Base-by-base conservation (phyloP, 2,329 filamentous ascomycete species). In the Cytospora leucostoma region DNA sequence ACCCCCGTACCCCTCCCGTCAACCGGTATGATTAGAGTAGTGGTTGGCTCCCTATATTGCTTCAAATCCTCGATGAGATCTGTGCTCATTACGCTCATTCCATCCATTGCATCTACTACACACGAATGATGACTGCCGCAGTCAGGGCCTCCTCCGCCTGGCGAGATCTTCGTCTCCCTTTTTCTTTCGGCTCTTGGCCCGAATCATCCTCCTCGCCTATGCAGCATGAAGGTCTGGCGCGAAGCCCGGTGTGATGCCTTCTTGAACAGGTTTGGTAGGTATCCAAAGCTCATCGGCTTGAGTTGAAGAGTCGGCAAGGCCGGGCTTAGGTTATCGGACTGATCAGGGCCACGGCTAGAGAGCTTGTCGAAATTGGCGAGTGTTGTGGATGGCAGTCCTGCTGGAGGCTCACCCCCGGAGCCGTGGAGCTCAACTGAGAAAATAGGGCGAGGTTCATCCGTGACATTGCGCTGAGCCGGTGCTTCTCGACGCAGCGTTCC, bases 101-200 rank as follows among this genome's bases (percentile, higher is more conserved):
- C 58, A 27, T 40, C 61, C 63, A 84, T 70, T 51, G 76, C 77
- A 65, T 81, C 80, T 38, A 77, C 80, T 10, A 82, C 77, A 83
- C 82, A 65, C 82, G 83, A 21, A 85, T 78, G 32, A 84, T 77
- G 32, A 84, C 82, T 15, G 80, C 83, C 38, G 82, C 80, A 38
- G 83, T 83, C 37, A 84, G 73, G 38, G 79, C 78, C 63, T 85
- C 83, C 70, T 85, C 82, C 17, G 79, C 79, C 17, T 79, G 73
- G 44, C 76, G 77, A 38, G 81, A 72, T n/a, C 76, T 76, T 63
- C 78, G 73, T 63, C 76, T 80, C 78, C 76, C 67, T 78, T 79
- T 59, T 78, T 79, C 61, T 76, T 77, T 19, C 83, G 69, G 54
- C 77, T 81, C 60, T 74, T 77, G 27, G 74, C 76, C 53, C 79